Evolutionary conservation across 2,329 filamentous ascomycete genomes (phyloP).

Genomic region (Diaporthe sp.): DNA sequence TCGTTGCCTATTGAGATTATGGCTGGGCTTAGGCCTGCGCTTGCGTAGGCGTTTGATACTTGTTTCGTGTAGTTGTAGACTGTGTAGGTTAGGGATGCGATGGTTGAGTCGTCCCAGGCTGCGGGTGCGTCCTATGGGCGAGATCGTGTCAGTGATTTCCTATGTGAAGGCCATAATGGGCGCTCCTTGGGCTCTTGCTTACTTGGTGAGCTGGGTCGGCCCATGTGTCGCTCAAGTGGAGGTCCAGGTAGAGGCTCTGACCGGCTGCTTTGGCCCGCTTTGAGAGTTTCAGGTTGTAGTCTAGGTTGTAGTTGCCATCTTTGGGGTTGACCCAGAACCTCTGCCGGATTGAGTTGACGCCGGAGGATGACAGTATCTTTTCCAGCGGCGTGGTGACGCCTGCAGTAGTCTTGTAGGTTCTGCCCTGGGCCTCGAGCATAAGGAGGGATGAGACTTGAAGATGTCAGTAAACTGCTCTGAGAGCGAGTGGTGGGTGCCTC

Average conservation of each 20-base stretch:
- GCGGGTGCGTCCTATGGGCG: slow-evolving; percentile 58
- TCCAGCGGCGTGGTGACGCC: slow-evolving; percentile 68
- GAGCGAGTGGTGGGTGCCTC: no score
- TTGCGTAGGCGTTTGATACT: slow-evolving; percentile 70
- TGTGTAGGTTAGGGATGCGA: slow-evolving; percentile 67
- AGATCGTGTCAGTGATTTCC: neutral
- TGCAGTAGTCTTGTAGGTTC: slow-evolving; percentile 67
- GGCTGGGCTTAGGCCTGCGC: slow-evolving; percentile 62
- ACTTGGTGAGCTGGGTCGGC: slow-evolving; percentile 72
- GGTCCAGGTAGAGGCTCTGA: slow-evolving; percentile 68
- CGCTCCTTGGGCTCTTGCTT: neutral
- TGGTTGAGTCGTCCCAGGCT: slow-evolving; percentile 68
- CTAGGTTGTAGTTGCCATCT: slow-evolving; percentile 73
- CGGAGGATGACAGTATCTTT: slow-evolving; percentile 67
- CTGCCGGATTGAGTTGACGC: slow-evolving; percentile 64
- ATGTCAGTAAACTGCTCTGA: neutral
- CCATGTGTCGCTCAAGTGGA: slow-evolving; percentile 78
- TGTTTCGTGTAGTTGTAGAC: slow-evolving; percentile 76
- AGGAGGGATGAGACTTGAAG: slow-evolving; percentile 67
- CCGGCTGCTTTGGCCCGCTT: slow-evolving; percentile 72
- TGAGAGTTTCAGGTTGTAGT: slow-evolving; percentile 76
- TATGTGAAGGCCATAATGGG: no score
- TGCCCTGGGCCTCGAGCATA: slow-evolving; percentile 70
- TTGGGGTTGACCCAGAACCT: slow-evolving; percentile 77
- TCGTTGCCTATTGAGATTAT: slow-evolving; percentile 81